Evolutionary conservation across 1,284 basidiomycete species (phyloP), one percentile per base, ranked within the genome.

Genomic region (Pseudozyma sp.): DNA sequence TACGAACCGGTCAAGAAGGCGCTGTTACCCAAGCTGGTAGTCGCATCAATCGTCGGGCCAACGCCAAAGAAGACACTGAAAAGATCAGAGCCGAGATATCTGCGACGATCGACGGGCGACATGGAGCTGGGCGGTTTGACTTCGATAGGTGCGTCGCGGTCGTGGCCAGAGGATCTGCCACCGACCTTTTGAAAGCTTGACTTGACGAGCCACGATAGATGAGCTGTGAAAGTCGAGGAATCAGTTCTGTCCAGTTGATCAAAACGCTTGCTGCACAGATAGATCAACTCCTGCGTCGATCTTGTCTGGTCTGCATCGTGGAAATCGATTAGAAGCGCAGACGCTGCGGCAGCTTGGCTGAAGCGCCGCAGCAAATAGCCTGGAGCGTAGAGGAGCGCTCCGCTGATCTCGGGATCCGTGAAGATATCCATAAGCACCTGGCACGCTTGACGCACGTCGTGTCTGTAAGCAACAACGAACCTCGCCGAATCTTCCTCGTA

Each of bases 371-470:
- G 63, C 29, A 65, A 40, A 44, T 72, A 72, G 10, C 64, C 69
- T 3, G 69, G 69, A 30, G 69, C 63, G 17, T 72, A 72, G n/a
- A 59, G 54, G 7, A 72, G 55, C 29, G 69, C 69, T 29, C 55
- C 52, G 35, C 64, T 72, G 59, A 72, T 67, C 24, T 72, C 69
- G 17, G 69, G 63, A 37, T 72, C 63, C 30, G 69, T 72, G 14
- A 72, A 72, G 54, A 72, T 67, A 45, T 72, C 64, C 59, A 72
- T 63, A 14, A 72, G 49, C 31, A 72, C 59, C 30, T 72, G 69
- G 34, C 69, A 67, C 11, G 63, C 59, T 39, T 72, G 69, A 9
- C 58, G 63, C 8, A 67, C 43, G 29, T 72, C 63, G 35, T 61
- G 63, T 29, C 56, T 42, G 40, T 72, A 72, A 1, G 69, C 63